Evolutionary conservation across 176 grass and related monocot species (phyloP), one percentile per base, ranked within the genome.

Genomic region (Rhipidocladum racemiflorum): DNA sequence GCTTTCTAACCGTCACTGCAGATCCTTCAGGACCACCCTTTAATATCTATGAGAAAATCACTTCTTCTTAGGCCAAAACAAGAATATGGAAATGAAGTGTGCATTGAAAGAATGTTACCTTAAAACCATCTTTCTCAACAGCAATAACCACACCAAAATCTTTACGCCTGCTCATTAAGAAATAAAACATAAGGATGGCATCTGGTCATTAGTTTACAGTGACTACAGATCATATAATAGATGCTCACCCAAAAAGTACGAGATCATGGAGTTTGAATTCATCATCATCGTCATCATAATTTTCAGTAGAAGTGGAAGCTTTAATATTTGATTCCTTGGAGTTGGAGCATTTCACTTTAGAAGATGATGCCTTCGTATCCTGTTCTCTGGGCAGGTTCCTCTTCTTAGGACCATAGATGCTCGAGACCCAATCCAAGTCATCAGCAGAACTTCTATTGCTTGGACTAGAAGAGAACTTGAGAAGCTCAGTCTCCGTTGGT

Each of bases 111-210:
- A 85, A 70, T 76, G 48, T 25, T 81, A 77, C 85, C 92, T 89
- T 92, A 75, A 91, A 79, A 40, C 91, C 93, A 53, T 95, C 92
- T 88, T 99, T 99, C 87, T 99, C 96, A 68, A 88, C 27, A 76
- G 92, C 85, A 80, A 95, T 68, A 70, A 93, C 67, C 66, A 99
- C 91, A 57, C 96, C 96, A 90, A 93, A 99, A 75, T 93, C 89
- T 86, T 91, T 99, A 53, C 81, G 85, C 72, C 96, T 99, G 83
- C 30, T 62, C 65, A 79, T 86, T 75, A 88, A 63, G 43, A 79
- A 65, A 85, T 68, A 30, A 76, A 82, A 90, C 68, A 61, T 61
- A 65, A 80, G 76, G 18, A 66, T 53, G 25, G 17, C 46, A 71
- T 38, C 17, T 39, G 40, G n/a, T 55, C 75, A 10, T 38, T 72